Evolutionary conservation across 1,139 yeast species (phyloP), one percentile per base, ranked within the genome.

Genomic region (Suhomyces bribrorum): DNA sequence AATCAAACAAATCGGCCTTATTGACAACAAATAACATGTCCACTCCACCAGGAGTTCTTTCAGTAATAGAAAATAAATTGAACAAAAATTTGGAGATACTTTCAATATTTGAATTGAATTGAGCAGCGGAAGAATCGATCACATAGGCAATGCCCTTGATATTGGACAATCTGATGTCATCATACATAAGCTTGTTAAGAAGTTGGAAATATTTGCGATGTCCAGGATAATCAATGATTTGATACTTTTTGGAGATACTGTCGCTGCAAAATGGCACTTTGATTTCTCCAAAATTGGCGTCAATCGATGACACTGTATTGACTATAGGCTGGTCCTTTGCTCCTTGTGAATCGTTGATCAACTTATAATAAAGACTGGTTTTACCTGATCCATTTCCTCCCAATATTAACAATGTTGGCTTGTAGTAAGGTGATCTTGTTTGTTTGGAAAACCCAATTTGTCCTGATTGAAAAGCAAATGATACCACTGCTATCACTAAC

Each of bases 211-310:
- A 77, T 57, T 88, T 89, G 41, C 77, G 66, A 60, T 86, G 92
- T 6, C 97, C 97, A 2, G 97, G 97, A 49, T 82, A 81, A 56
- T 90, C 97, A 35, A 84, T 73, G 32, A 89, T 57, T 48, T 73
- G 72, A 60, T 65, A 73, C 23, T 49, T 46, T 39, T 62, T 64
- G 25, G 59, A 59, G 29, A 70, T 64, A 29, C 61, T 39, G 2
- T 54, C 47, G 36, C 59, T 62, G 34, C 74, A 50, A 29, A 70
- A 52, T 2, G 77, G 77, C 15, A 72, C 52, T 9, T 48, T 40
- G 7, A 69, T 42, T 7, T 53, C 49, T 1, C 57, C 53, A 32
- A 59, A 51, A 43, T 67, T 69, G 3, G 71, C 66, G 30, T 70
- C 75, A n/a, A 71, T 57, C 13, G 78, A 73, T 8, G 75, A 65